These are phyloP conservation scores for Penicillium expansum DNA, from an alignment of 2,329 filamentous ascomycete species.

Conservation along the genomic window DNA sequence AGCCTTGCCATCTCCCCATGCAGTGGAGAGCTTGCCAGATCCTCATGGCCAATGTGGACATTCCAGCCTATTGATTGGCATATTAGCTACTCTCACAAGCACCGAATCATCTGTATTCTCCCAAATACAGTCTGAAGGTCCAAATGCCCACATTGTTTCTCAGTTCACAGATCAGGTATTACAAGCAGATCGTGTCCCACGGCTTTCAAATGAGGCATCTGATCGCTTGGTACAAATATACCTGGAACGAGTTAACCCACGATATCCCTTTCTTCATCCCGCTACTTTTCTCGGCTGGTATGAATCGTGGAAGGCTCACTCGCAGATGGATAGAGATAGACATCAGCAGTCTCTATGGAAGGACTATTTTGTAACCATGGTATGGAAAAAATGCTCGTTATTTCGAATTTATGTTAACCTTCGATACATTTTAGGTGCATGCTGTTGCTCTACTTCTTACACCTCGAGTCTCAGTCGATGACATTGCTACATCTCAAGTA, in stretches of 20 bases:
- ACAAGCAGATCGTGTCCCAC: background rate
- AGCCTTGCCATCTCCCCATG: background rate
- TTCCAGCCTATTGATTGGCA: constrained; percentile 8
- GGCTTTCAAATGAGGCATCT: constrained; percentile 5
- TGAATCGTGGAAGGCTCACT: constrained; percentile 11
- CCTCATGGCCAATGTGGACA: constrained; percentile 7
- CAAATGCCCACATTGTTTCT: background rate
- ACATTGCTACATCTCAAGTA: constrained; percentile 12
- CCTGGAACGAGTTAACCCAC: constrained; percentile 17
- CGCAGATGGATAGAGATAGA: background rate
- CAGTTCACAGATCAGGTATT: background rate
- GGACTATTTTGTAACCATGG: constrained; percentile 17
- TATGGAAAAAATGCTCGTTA: background rate
- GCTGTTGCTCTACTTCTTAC: constrained; percentile 15
- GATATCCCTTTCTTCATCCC: constrained; percentile 16
- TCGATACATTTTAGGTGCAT: constrained; percentile 5
- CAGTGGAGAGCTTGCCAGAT: background rate
- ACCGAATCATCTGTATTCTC: background rate
- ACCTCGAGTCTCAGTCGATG: constrained; percentile 11
- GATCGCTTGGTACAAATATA: constrained; percentile 11
- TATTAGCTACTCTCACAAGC: constrained; percentile 10
- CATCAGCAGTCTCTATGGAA: constrained; percentile 10
- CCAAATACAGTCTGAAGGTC: background rate
- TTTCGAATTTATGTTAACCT: background rate
- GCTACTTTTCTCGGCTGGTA: constrained; percentile 15